Evolutionary conservation across 331 rosid genomes (phyloP).

Genomic region (Quercus phellos): DNA sequence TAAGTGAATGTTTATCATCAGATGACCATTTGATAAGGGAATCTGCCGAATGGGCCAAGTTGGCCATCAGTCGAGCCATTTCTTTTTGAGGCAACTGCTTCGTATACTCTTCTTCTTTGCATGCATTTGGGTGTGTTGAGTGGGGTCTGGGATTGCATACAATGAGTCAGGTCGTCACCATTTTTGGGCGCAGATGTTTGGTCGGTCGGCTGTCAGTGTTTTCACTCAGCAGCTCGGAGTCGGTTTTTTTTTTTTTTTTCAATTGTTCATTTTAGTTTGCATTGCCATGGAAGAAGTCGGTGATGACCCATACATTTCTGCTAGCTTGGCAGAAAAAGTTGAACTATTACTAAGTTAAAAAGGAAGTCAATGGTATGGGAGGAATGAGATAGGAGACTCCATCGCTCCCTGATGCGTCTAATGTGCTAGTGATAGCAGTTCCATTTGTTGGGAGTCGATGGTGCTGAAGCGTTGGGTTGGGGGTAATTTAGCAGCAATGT

Average conservation of each 20-base stretch:
- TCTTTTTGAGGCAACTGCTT: conserved; percentile 47
- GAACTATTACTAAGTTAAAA: conserved; percentile 25
- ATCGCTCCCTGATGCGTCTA: conserved; percentile 21
- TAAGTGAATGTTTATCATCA: conserved; percentile 67
- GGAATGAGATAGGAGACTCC: conserved; percentile 26
- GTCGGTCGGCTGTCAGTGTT: conserved; percentile 37
- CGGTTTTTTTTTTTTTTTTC: conserved; percentile 24
- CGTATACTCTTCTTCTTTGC: conserved; percentile 41
- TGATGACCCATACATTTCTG: conserved; percentile 52
- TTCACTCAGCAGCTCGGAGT: conserved; percentile 48
- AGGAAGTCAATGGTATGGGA: conserved; percentile 20
- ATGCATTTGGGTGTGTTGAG: conserved; percentile 61
- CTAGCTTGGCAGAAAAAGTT: conserved; percentile 62
- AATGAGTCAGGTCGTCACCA: conserved; percentile 74
- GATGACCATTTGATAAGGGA: conserved; percentile 74
- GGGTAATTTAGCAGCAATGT: conserved; percentile 24
- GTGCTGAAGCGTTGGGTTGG: conserved; percentile 20
- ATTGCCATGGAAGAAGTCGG: conserved; percentile 50
- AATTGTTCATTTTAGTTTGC: conserved; percentile 34
- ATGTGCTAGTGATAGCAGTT: conserved; percentile 29
- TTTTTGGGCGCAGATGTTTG: conserved; percentile 56
- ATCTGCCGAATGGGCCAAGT: conserved; percentile 86
- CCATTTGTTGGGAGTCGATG: conserved; percentile 37
- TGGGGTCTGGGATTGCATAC: conserved; percentile 66
- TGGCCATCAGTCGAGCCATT: conserved; percentile 66